Conservation (phyloP, 2,329 filamentous ascomycete genomes). For the Phaeosphaeriaceae sp. region DNA sequence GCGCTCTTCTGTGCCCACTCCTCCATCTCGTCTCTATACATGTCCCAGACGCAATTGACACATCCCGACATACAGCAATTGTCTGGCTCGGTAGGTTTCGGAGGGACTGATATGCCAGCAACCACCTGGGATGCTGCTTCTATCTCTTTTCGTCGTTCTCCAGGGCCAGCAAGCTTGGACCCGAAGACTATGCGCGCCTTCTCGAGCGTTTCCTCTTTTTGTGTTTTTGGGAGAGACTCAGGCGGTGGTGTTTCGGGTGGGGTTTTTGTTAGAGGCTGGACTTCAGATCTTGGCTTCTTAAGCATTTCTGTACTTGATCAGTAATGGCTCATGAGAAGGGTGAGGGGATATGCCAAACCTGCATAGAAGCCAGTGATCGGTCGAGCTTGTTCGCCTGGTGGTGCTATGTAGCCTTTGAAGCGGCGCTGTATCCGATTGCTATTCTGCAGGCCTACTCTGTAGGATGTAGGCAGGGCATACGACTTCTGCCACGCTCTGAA, state of each 20-base stretch:
- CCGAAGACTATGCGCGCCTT: slow-evolving; percentile 80
- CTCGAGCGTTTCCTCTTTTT: slow-evolving; percentile 62
- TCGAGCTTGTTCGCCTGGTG: slow-evolving; percentile 46
- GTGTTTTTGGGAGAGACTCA: slow-evolving; percentile 52
- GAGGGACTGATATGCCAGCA: slow-evolving; percentile 83
- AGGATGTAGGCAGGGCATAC: background rate
- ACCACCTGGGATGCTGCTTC: slow-evolving; percentile 68
- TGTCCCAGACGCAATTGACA: slow-evolving; percentile 96
- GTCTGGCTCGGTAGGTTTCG: slow-evolving; percentile 85
- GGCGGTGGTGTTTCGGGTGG: slow-evolving; percentile 40
- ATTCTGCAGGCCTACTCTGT: slow-evolving; percentile 38
- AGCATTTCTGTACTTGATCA: slow-evolving; percentile 46
- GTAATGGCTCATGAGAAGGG: background rate
- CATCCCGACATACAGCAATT: slow-evolving; percentile 99
- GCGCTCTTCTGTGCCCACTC: slow-evolving; percentile 75
- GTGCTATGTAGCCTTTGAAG: slow-evolving; percentile 45
- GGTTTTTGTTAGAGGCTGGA: slow-evolving; percentile 41
- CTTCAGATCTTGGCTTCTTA: slow-evolving; percentile 34
- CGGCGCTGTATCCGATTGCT: slow-evolving; percentile 45
- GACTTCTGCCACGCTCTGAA: slow-evolving; percentile 21
- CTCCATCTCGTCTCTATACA: slow-evolving; percentile 89
- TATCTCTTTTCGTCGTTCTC: slow-evolving; percentile 69
- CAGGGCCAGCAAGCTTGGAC: slow-evolving; percentile 75
- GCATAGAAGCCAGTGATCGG: slow-evolving; percentile 49
- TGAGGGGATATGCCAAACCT: slow-evolving; percentile 25